Evolutionary conservation across 345 rosid species (phyloP).

Genomic region (Camelina sativa): DNA sequence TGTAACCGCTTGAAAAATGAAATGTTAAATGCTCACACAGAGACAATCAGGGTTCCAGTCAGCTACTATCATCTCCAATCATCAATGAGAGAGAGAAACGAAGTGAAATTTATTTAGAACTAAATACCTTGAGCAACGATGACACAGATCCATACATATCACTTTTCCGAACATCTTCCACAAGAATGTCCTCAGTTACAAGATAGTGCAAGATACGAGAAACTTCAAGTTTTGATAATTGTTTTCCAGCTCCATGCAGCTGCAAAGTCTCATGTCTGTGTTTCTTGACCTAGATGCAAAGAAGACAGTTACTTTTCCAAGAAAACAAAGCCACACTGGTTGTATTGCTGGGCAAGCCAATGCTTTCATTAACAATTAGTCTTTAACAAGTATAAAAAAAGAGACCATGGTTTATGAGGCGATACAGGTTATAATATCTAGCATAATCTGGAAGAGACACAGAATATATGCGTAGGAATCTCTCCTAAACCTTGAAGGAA

Average conservation of each 20-base stretch:
- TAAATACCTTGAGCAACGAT: conserved; percentile 79
- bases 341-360: conserved; percentile 22
- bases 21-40: not conserved
- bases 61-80: conserved; percentile 12
- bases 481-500: conserved; percentile 10
- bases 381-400: conserved; percentile 1
- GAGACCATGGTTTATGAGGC: not conserved
- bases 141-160: conserved; percentile 93
- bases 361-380: conserved; percentile 10
- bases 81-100: conserved; percentile 6
- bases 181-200: conserved; percentile 78
- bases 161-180: conserved; percentile 95
- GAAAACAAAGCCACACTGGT: conserved; percentile 4
- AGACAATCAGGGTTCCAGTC: conserved; percentile 24
- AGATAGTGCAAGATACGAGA: conserved; percentile 85
- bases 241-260: conserved; percentile 96
- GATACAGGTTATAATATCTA: not conserved
- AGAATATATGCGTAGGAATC: conserved; percentile 20
- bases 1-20: not conserved
- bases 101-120: conserved; percentile 20
- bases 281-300: conserved; percentile 75
- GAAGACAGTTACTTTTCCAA: conserved; percentile 21
- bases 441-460: conserved; percentile 24
- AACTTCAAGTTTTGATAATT: conserved; percentile 78
- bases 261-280: conserved; percentile 78